Evolutionary conservation across 495 filamentous ascomycete species (phyloP).

Genomic region (Podospora comata): DNA sequence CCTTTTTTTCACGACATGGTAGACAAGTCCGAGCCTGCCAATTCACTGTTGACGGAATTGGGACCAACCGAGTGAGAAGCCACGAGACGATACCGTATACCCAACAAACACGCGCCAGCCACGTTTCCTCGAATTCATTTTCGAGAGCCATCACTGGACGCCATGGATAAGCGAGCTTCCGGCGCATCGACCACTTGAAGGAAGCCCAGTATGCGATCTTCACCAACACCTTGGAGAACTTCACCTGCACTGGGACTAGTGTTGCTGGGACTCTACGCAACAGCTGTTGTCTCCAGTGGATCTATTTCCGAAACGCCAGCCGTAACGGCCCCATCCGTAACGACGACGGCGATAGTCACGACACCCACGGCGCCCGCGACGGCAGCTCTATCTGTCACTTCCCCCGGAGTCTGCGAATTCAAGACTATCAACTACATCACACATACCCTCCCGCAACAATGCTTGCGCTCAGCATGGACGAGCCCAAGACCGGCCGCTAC

Average conservation of each 20-base stretch:
- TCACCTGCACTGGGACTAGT: slow-evolving; percentile 23
- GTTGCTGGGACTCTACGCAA: slow-evolving; percentile 27
- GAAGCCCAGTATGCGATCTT: slow-evolving; percentile 24
- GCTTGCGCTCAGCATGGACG: slow-evolving; percentile 52
- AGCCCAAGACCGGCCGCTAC: slow-evolving; percentile 24
- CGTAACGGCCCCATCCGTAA: slow-evolving; percentile 4
- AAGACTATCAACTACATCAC: slow-evolving; percentile 79
- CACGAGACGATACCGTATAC: not conserved
- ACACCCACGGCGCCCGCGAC: not conserved
- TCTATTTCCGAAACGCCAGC: slow-evolving; percentile 15
- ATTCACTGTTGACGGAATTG: not conserved
- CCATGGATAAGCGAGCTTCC: slow-evolving; percentile 28
- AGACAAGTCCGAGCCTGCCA: not conserved
- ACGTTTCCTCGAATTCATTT: not conserved
- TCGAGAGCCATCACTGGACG: slow-evolving; percentile 6
- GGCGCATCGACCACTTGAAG: slow-evolving; percentile 18
- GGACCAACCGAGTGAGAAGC: not conserved
- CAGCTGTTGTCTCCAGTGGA: slow-evolving; percentile 18
- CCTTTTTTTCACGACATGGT: slow-evolving; percentile 6
- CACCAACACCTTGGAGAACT: slow-evolving; percentile 9
- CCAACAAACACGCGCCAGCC: not conserved
- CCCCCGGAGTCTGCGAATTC: slow-evolving; percentile 52
- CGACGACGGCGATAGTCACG: slow-evolving; percentile 8
- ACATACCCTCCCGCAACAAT: slow-evolving; percentile 74
- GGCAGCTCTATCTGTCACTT: not conserved